Evolutionary conservation across 2,329 filamentous ascomycete species (phyloP), one percentile per base, ranked within the genome.

Genomic region (Leptoxyphium fumago): DNA sequence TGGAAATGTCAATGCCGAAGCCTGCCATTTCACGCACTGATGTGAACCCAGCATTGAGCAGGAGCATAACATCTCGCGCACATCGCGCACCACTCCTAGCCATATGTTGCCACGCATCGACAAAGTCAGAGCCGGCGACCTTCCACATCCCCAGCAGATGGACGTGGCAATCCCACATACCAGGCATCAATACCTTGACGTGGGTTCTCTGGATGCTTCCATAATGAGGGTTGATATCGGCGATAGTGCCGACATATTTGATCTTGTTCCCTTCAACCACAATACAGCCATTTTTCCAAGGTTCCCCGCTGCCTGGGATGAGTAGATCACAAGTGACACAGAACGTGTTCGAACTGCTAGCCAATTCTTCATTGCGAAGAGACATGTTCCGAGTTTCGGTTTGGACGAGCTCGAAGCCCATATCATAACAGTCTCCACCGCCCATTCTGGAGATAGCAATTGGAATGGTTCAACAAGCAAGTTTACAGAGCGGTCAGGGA

Each of bases 141-240:
- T 36, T 36, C 32, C 32, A 36, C 32, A 49, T 45, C 38, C 70
- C 34, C 3, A 61, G 46, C 50, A 67, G 68, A 51, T 73, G 68
- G 1, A 64, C 62, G 52, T 74, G 72, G 49, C 63, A 68, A 46
- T 75, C 72, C 70, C 71, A 75, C 17, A 75, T 60, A 1, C 72
- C 72, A 0, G 71, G 71, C 58, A 74, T 67, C 4, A 72, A 52
- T 8, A 68, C 64, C 0, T 64, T 61, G 9, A 72, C 65, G 9
- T 36, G 13, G 3, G 32, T 36, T 13, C 32, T 36, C 32, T 36
- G 3, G 13, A 36, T 3, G 15, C 15, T 5, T 3, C 4, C 32
- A 15, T 5, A 36, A 9, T 36, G 32, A 13, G 9, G 3, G 32
- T 13, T 36, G 15, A 5, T 9, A 15, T 36, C 32, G 10, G 49